Percentiles rank a stretch among this genome's conserved stretches.
These are phyloP conservation scores for Suhomyces kilbournensis DNA, from an alignment of 805 yeast genomes.

Conservation along the genomic window DNA sequence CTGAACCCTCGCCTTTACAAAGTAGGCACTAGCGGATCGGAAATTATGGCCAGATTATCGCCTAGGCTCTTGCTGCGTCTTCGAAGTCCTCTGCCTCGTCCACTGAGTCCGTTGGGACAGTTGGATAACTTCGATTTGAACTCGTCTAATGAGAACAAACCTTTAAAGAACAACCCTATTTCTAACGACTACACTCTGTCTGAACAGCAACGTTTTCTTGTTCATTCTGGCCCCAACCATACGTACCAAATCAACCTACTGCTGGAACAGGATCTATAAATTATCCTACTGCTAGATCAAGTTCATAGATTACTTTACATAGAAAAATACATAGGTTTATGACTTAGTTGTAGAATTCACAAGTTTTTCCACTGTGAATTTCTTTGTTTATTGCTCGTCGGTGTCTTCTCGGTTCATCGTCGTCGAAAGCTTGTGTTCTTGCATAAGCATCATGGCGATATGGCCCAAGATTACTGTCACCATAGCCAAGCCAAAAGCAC, in stretches of 20 bases:
- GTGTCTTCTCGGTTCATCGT: constrained; percentile 41
- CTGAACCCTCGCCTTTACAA: constrained; percentile 1
- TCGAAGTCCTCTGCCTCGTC: background rate
- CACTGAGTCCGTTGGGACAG: background rate
- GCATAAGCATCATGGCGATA: constrained; percentile 44
- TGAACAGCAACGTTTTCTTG: constrained; percentile 8
- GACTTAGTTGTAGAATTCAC: too few species aligned
- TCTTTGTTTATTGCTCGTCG: background rate
- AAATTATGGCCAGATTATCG: constrained; percentile 9
- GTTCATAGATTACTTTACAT: background rate
- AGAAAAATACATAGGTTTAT: background rate
- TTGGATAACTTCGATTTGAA: background rate
- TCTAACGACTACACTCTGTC: background rate
- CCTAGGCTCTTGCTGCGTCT: constrained; percentile 8
- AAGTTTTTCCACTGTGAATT: too few species aligned
- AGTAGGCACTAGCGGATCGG: constrained; percentile 14
- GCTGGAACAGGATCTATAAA: background rate
- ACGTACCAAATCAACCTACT: constrained; percentile 15
- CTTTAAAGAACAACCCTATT: constrained; percentile 3
- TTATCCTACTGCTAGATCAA: too few species aligned
- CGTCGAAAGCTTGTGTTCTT: constrained; percentile 57
- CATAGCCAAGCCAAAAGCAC: constrained; percentile 51
- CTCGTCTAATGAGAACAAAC: constrained; percentile 3
- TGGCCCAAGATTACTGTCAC: constrained; percentile 40
- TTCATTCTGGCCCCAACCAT: constrained; percentile 20